phyloP scores from a whole-genome alignment of 768 basidiomycete species.

The Lepiota brunneoincarnata region DNA sequence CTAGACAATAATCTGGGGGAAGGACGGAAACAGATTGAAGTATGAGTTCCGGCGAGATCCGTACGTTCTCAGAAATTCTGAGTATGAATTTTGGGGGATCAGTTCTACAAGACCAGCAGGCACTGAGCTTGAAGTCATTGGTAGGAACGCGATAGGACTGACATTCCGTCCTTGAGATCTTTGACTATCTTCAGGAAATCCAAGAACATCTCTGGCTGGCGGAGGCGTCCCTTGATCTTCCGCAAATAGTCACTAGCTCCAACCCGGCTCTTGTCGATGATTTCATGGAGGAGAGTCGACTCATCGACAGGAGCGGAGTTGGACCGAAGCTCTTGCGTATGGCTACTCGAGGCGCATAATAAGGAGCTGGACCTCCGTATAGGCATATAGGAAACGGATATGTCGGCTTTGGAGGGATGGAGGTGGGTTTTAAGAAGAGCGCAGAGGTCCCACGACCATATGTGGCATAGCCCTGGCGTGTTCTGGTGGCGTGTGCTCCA shows the following conservation, averaged over 20 bases:
- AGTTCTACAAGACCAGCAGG: not conserved
- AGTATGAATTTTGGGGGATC: not conserved
- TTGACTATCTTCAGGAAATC: not conserved
- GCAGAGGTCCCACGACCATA: not conserved
- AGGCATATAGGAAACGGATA: not conserved
- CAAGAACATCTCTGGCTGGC: not conserved
- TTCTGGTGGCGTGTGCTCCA: slow-evolving; percentile 3
- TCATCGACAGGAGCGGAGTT: not conserved
- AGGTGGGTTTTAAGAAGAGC: not conserved
- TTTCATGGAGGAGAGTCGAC: not conserved
- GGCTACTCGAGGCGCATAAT: not conserved
- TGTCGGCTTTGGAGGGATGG: not conserved
- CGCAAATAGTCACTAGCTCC: slow-evolving; percentile 2
- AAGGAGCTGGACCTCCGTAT: not conserved
- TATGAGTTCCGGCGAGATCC: not conserved
- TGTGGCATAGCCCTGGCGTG: not conserved
- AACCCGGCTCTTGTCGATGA: not conserved
- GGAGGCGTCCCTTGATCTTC: slow-evolving; percentile 1
- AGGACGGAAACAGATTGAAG: not conserved
- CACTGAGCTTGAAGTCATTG: not conserved
- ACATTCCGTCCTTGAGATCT: not conserved
- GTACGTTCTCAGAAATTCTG: not conserved
- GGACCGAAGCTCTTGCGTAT: not conserved
- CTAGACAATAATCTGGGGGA: not conserved
- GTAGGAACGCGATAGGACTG: not conserved